These are phyloP conservation scores for Umbelopsis ramanniana DNA, from an alignment of 192 early-diverging fungal genomes.

Conservation along the genomic window DNA sequence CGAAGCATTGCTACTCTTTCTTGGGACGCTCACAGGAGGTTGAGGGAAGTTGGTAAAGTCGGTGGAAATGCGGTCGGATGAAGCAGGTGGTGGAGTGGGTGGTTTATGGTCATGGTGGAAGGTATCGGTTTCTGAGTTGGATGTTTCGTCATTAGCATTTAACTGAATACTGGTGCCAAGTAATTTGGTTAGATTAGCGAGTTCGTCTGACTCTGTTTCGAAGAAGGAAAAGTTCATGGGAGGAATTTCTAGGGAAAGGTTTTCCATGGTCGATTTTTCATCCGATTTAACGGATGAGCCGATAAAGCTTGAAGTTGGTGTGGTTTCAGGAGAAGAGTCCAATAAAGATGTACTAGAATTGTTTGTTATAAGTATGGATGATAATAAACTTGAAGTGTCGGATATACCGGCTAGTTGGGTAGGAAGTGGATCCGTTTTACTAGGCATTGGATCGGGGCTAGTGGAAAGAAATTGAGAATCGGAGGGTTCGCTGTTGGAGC, in stretches of 20 bases:
- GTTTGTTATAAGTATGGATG: slow-evolving; percentile 2
- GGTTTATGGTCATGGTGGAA: slow-evolving; percentile 14
- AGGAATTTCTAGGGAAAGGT: slow-evolving; percentile 22
- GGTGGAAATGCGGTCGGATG: slow-evolving; percentile 9
- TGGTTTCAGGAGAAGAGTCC: slow-evolving; percentile 18
- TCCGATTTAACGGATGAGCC: slow-evolving; percentile 1
- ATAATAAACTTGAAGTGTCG: not conserved
- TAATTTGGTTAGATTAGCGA: slow-evolving; percentile 38
- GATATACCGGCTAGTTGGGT: not conserved
- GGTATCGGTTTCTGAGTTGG: slow-evolving; percentile 16
- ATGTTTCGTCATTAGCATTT: slow-evolving; percentile 1
- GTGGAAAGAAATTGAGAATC: not conserved
- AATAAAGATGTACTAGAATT: slow-evolving; percentile 24
- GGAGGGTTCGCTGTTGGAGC: not conserved
- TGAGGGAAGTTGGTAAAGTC: slow-evolving; percentile 27
- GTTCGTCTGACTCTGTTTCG: slow-evolving; percentile 41
- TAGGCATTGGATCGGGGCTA: not conserved
- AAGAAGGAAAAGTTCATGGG: slow-evolving; percentile 41
- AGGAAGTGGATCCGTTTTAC: not conserved
- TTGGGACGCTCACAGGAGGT: slow-evolving; percentile 22
- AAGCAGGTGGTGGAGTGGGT: slow-evolving; percentile 27
- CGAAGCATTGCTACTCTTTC: slow-evolving; percentile 25
- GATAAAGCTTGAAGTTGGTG: not conserved
- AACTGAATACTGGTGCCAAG: slow-evolving; percentile 33
- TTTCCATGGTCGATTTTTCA: not conserved